Evolutionary conservation across 805 yeast genomes (phyloP), one percentile per base, ranked within the genome.

Genomic region (Hemisphaericaspora nanyangensis): DNA sequence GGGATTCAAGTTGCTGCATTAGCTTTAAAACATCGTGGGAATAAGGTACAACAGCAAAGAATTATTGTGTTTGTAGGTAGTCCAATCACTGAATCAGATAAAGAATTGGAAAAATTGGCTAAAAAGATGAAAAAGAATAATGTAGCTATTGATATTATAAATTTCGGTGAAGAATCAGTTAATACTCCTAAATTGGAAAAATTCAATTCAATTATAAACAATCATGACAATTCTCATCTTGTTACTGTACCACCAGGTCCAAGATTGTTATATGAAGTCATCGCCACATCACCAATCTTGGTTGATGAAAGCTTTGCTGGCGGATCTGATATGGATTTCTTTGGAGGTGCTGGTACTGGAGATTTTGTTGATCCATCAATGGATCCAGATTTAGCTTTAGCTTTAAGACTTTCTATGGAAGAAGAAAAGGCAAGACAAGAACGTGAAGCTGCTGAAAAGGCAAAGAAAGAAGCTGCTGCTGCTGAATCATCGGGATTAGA

Each of bases 381-480:
- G 80, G 99, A 93, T 54, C 98, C 98, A 24, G 99, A 93, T 63
- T 77, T 93, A 57, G 99, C 98, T 0, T 73, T 93, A 72, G 99
- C 98, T 1, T 76, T 93, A 54, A 80, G 98, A 58, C 72, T 93
- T 61, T 91, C 98, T 0, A 72, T 93, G 54, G 98, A 93, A 57
- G 99, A 93, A 57, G 98, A 91, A 59, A 85, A 83, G 52, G 82
- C 86, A 37, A 80, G 98, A 67, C 96, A 88, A 57, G 95, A 86
- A 48, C 76, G 90, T 56, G 81, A 79, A 50, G 72, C 77, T 24
- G 59, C 60, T 3, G 71, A 65, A 28, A 52, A 54, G 42, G 53
- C 56, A 12, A 49, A 51, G 25, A 49, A 54, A 18, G 55, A 47
- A n/a, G 42, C 35, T 12, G 17, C 39, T 30, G 17, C 24, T 17